Evolutionary conservation across 2,329 filamentous ascomycete species (phyloP).

Genomic region (Arthrobotrys conoides): DNA sequence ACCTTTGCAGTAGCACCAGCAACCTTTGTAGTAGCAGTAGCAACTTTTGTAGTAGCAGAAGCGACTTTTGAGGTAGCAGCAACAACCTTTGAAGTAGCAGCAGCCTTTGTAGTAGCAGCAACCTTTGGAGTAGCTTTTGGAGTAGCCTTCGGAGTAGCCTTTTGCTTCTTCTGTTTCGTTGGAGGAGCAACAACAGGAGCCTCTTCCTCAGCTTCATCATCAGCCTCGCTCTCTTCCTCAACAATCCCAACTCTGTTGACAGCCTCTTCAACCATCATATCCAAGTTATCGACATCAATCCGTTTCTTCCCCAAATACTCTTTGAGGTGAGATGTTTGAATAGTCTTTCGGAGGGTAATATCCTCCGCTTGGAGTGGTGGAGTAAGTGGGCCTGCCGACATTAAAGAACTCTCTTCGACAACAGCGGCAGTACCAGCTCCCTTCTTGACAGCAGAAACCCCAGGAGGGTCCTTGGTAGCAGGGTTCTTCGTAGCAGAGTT

Average conservation of each 20-base stretch:
- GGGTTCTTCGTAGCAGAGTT: too few species aligned
- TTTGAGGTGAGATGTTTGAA: slow-evolving; percentile 63
- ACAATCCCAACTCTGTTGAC: slow-evolving; percentile 62
- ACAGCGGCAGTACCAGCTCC: slow-evolving; percentile 19
- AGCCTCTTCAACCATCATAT: slow-evolving; percentile 63
- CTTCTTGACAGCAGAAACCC: slow-evolving; percentile 37
- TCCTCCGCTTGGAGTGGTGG: slow-evolving; percentile 62
- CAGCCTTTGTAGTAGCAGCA: background rate
- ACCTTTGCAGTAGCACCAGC: background rate
- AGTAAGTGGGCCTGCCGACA: slow-evolving; percentile 61
- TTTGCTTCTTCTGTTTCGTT: slow-evolving; percentile 30
- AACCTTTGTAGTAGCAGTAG: background rate
- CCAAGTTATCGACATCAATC: slow-evolving; percentile 62
- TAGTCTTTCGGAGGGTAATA: slow-evolving; percentile 51
- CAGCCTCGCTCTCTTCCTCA: slow-evolving; percentile 59
- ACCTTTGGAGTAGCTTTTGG: background rate
- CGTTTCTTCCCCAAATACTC: slow-evolving; percentile 62
- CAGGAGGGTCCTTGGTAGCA: too few species aligned
- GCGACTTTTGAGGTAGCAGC: background rate
- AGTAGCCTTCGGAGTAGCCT: background rate
- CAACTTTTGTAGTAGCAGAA: background rate
- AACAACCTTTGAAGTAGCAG: too few species aligned
- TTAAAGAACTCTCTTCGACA: slow-evolving; percentile 11
- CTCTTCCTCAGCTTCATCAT: slow-evolving; percentile 59
- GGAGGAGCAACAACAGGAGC: slow-evolving; percentile 1